Conservation (phyloP, 176 grass and related monocot genomes). For the Tillandsia fasciculata region DNA sequence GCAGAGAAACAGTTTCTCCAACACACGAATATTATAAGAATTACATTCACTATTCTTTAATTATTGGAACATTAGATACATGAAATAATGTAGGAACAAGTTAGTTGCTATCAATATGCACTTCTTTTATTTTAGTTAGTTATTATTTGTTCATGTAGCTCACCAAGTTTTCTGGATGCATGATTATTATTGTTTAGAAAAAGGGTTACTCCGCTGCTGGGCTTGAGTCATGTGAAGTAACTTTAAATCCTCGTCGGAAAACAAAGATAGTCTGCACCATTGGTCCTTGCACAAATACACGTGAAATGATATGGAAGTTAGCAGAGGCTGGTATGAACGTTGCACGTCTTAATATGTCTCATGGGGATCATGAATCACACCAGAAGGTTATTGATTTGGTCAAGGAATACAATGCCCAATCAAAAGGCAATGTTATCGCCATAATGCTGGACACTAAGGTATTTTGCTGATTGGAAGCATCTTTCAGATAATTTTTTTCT, state of each 20-base stretch:
- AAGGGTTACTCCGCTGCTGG: constrained; percentile 22
- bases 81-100: too few relatives aligned
- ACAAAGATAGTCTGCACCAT: constrained; percentile 99
- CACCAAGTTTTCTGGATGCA: constrained; percentile 12
- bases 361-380: constrained; percentile 93
- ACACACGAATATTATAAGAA: too few relatives aligned
- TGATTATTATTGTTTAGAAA: constrained; percentile 25
- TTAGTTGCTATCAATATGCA: too few relatives aligned
- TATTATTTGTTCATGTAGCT: not conserved
- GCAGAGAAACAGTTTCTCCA: too few relatives aligned
- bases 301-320: constrained; percentile 93
- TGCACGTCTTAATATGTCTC: constrained; percentile 92
- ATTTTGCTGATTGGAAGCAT: constrained; percentile 5
- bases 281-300: constrained; percentile 77
- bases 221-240: constrained; percentile 18
- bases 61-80: too few relatives aligned
- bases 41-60: too few relatives aligned
- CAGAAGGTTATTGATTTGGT: constrained; percentile 93
- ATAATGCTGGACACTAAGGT: constrained; percentile 99
- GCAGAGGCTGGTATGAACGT: constrained; percentile 92
- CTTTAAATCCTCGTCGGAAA: constrained; percentile 35
- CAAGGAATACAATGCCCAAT: constrained; percentile 78
- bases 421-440: constrained; percentile 65
- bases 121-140: not conserved
- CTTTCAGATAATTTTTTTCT: not conserved